These are phyloP conservation scores for Acer negundo DNA, from an alignment of 345 rosid species.

Conservation along the genomic window DNA sequence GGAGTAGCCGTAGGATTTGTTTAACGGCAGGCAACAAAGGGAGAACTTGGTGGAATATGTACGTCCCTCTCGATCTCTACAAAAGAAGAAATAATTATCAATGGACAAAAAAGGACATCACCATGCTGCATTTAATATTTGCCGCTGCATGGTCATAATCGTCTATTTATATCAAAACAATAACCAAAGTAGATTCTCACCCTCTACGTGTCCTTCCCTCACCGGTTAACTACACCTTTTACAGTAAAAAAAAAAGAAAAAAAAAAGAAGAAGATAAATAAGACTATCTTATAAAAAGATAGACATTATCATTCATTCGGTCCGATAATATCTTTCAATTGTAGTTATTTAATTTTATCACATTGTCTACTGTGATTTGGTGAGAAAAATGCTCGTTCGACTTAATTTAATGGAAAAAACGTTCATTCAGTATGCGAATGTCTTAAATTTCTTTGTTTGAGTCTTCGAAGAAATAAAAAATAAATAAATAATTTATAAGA, in stretches of 20 bases:
- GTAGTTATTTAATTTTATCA: too few species aligned
- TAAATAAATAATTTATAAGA: neutral
- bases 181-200: constrained; percentile 10
- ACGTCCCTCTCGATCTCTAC: constrained; percentile 34
- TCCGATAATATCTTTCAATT: too few species aligned
- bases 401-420: too few species aligned
- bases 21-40: constrained; percentile 17
- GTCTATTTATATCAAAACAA: constrained; percentile 18
- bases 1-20: neutral
- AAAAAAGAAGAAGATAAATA: neutral
- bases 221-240: neutral
- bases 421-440: too few species aligned
- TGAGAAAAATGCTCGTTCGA: too few species aligned
- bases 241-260: neutral
- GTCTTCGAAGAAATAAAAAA: too few species aligned
- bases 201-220: constrained; percentile 28
- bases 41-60: constrained; percentile 24
- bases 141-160: constrained; percentile 14
- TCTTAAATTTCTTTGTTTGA: too few species aligned
- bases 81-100: constrained; percentile 12
- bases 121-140: neutral
- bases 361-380: too few species aligned
- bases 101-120: constrained; percentile 27
- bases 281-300: too few species aligned
- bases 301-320: fast-evolving